Conservation (phyloP, 1,284 basidiomycete genomes). For the Cerrena zonata region DNA sequence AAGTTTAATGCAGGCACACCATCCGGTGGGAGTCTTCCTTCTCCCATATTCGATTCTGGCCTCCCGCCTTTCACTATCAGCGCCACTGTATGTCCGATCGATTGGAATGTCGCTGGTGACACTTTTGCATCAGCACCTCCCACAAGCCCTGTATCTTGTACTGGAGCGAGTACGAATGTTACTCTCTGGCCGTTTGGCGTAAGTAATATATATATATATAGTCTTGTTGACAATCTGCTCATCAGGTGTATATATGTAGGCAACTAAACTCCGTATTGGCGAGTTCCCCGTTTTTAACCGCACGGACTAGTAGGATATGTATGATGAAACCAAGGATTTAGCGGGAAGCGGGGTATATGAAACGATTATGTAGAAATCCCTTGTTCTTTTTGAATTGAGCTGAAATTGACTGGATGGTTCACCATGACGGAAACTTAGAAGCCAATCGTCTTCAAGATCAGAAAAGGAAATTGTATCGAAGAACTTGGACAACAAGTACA, state of each 20-base stretch:
- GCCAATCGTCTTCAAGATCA: too few relatives aligned
- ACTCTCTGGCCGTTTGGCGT: constrained; percentile 50
- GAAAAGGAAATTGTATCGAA: too few relatives aligned
- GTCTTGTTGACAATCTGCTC: too few relatives aligned
- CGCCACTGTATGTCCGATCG: constrained; percentile 45
- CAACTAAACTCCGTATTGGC: constrained; percentile 49
- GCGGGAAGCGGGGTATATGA: too few relatives aligned
- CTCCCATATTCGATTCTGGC: constrained; percentile 51
- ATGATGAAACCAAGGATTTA: too few relatives aligned
- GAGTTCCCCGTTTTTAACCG: constrained; percentile 41
- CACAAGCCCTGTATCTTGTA: constrained; percentile 37
- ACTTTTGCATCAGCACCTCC: constrained; percentile 49
- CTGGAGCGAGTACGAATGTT: constrained; percentile 38
- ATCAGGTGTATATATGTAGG: too few relatives aligned
- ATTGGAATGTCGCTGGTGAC: constrained; percentile 44
- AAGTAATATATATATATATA: constrained; percentile 23
- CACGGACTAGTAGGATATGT: background rate
- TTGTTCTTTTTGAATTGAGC: too few relatives aligned
- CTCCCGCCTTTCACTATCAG: constrained; percentile 46
- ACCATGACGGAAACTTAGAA: too few relatives aligned
- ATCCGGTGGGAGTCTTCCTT: constrained; percentile 37
- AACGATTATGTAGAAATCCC: too few relatives aligned
- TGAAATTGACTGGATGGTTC: too few relatives aligned
- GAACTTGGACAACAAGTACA: too few relatives aligned
- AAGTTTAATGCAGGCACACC: constrained; percentile 38